A percentile compares a stretch with the other conserved stretches of the same genome.
phyloP scores from a whole-genome alignment of 331 rosid genomes.

The Dryas integrifolia region DNA sequence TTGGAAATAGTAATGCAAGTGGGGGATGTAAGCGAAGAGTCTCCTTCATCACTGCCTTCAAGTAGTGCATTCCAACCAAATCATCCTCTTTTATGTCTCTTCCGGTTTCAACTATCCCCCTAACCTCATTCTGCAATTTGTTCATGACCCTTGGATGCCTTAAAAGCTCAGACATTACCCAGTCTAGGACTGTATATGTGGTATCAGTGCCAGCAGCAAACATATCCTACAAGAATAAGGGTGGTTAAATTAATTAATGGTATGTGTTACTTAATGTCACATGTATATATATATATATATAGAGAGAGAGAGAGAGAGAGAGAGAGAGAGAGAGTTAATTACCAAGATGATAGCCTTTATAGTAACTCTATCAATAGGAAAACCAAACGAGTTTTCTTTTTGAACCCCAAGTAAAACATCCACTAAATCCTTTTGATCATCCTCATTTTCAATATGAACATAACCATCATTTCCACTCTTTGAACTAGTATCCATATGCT shows the following conservation, averaged over 20 bases:
- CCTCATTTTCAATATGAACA: conserved; percentile 22
- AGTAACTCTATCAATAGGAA: conserved; percentile 30
- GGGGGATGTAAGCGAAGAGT: conserved; percentile 21
- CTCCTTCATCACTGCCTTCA: not conserved
- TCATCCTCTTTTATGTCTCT: too few relatives aligned
- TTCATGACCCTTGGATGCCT: conserved; percentile 34
- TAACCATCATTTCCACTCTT: conserved; percentile 22
- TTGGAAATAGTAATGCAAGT: conserved; percentile 17
- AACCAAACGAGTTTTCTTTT: conserved; percentile 8
- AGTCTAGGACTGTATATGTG: conserved; percentile 30
- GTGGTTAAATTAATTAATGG: not conserved
- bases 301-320: not conserved
- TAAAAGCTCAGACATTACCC: conserved; percentile 44
- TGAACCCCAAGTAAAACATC: not conserved
- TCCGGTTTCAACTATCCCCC: not conserved
- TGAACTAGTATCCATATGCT: not conserved
- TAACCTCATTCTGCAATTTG: not conserved
- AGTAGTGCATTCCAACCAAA: too few relatives aligned
- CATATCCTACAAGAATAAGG: conserved; percentile 39
- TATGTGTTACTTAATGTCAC: too few relatives aligned
- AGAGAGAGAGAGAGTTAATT: not conserved
- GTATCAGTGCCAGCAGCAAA: conserved; percentile 54
- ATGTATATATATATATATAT: too few relatives aligned
- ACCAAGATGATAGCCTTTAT: conserved; percentile 54
- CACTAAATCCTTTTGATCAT: not conserved